Base-by-base conservation (phyloP, 345 rosid genomes). In the Acer campestre region DNA sequence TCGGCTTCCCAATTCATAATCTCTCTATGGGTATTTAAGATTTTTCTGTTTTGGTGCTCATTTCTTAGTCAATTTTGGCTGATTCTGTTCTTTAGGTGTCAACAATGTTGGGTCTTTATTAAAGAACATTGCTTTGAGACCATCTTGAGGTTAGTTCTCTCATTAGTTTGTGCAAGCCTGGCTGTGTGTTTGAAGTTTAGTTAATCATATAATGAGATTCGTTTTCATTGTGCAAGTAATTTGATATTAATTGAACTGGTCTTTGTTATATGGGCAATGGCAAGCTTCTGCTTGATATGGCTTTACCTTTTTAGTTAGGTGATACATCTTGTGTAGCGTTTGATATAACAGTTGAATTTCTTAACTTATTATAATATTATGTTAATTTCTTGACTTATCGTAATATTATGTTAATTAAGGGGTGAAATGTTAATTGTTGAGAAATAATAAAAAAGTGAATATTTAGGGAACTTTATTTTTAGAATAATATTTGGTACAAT, bases 191-290 rank as follows among this genome's bases (percentile, higher is more conserved):
- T 51, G 17, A 38, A 59, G 14, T 63, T 46, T 51, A 6, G n/a
- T 25, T 23, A 61, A 46, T 61, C 11, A 3, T n/a, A 18, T 55
- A 10, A 18, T 3, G 12, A 13, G 22, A 8, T 46, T 27, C 10
- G 9, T 62, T 74, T 68, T 9, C 25, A 56, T 59, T 59, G 13
- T 73, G 48, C 53, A 25, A 35, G 25, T 71, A 18, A 4, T 70
- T 27, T 56, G 74, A 70, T 31, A n/a, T 35, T 18, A 18, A 46
- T 46, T 23, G 49, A 40, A 53, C 4, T 55, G 18, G 73, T 2
- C 46, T 75, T 75, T n/a, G 58, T 58, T 35, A 53, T 38, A 67
- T 75, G 40, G 31, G 11, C 31, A 38, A 40, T 75, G 65, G 5
- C 31, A 11, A 20, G 38, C 38, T 35, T 35, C 6, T 35, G 38